phyloP scores from a whole-genome alignment of 805 yeast species.

The Cyberlindnera japonica region DNA sequence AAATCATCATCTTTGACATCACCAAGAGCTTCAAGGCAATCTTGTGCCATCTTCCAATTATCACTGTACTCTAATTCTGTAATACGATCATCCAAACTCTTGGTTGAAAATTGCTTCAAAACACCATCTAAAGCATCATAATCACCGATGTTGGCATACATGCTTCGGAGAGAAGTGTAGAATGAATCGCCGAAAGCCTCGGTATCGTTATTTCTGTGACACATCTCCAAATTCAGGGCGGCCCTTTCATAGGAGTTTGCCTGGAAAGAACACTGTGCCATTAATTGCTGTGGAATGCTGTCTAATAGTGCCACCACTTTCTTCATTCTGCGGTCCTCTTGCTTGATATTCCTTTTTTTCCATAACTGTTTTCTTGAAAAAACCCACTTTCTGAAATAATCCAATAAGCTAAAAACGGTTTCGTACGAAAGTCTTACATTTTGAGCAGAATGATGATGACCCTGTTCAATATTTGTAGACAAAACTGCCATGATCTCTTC shows the following conservation, averaged over 20 bases:
- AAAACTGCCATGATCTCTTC: constrained; percentile 62
- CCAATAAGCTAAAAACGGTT: constrained; percentile 72
- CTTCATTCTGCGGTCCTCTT: constrained; percentile 29
- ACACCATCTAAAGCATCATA: constrained; percentile 88
- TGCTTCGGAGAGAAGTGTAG: constrained; percentile 57
- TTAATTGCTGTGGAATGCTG: constrained; percentile 58
- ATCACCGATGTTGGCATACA: constrained; percentile 86
- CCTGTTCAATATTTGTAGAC: constrained; percentile 39
- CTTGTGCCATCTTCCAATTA: constrained; percentile 83
- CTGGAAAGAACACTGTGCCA: constrained; percentile 78
- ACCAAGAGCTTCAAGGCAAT: constrained; percentile 71
- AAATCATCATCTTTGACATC: constrained; percentile 30
- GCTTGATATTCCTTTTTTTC: constrained; percentile 21
- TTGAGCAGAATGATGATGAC: constrained; percentile 55
- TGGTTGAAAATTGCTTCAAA: constrained; percentile 64
- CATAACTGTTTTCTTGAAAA: constrained; percentile 23
- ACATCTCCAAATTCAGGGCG: constrained; percentile 77
- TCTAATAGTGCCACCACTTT: constrained; percentile 47
- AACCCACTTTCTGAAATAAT: constrained; percentile 78
- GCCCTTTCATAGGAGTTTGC: constrained; percentile 87
- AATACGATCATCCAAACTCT: constrained; percentile 69
- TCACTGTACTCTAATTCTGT: constrained; percentile 79
- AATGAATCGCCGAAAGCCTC: constrained; percentile 33
- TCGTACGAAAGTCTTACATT: constrained; percentile 63
- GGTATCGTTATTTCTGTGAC: constrained; percentile 41